Percentiles rank a stretch among this genome's conserved stretches.
Evolutionary conservation across 1,284 basidiomycete species (phyloP).

Genomic region (Leccinum discolor): DNA sequence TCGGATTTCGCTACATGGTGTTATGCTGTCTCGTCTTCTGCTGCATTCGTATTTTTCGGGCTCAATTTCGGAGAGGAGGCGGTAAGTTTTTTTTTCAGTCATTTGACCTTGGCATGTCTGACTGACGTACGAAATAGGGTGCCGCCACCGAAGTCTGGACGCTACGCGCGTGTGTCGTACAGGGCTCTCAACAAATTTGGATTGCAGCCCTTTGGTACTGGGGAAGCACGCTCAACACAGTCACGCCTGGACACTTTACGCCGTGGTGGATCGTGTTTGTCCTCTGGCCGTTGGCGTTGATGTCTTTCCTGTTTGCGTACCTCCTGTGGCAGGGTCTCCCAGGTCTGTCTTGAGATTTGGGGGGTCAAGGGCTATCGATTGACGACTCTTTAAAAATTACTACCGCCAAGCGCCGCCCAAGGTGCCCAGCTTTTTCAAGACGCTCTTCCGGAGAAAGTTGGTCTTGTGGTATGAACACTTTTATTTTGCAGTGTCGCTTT

Average conservation of each 20-base stretch:
- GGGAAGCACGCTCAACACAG: conserved; percentile 80
- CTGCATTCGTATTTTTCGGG: conserved; percentile 90
- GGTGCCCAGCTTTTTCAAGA: conserved; percentile 88
- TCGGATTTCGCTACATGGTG: conserved; percentile 84
- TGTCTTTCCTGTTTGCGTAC: conserved; percentile 78
- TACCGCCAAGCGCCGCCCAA: conserved; percentile 90
- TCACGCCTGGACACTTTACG: conserved; percentile 46
- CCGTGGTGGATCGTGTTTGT: conserved; percentile 86
- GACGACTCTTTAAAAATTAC: conserved; percentile 54
- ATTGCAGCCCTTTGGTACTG: conserved; percentile 94
- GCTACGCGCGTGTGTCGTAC: conserved; percentile 85
- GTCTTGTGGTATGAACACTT: conserved; percentile 66
- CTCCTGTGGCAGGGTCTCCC: conserved; percentile 85
- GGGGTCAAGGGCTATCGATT: background rate
- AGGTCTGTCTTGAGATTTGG: conserved; percentile 45
- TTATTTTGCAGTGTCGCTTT: background rate
- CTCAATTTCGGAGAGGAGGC: conserved; percentile 97
- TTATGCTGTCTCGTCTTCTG: conserved; percentile 88
- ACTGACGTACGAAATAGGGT: conserved; percentile 47
- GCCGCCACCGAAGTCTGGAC: conserved; percentile 93
- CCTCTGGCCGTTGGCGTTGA: conserved; percentile 79
- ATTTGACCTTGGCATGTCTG: background rate
- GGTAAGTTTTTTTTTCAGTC: conserved; percentile 41
- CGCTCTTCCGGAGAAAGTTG: conserved; percentile 85
- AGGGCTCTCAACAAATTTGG: conserved; percentile 93